A percentile compares a stretch with the other conserved stretches of the same genome.
Conservation (phyloP, 768 basidiomycete genomes). For the Polyporus arcularius region DNA sequence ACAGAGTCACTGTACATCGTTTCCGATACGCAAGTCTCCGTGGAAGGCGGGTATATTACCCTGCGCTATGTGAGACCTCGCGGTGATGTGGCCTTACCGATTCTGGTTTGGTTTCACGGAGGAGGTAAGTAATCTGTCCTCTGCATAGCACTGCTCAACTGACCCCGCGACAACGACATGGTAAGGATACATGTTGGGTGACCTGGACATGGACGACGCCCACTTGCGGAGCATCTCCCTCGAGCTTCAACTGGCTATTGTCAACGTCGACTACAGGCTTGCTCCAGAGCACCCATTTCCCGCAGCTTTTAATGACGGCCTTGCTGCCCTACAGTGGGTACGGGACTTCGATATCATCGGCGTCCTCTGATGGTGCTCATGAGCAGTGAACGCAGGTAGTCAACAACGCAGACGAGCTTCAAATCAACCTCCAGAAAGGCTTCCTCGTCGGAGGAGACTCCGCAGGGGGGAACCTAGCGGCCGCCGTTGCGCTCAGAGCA, state of each 20-base stretch:
- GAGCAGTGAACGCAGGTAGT: constrained; percentile 4
- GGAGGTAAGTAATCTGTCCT: constrained; percentile 9
- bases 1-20: constrained; percentile 5
- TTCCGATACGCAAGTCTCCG: background rate
- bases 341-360: background rate
- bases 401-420: constrained; percentile 10
- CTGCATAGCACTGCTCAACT: background rate
- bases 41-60: constrained; percentile 6
- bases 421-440: constrained; percentile 23
- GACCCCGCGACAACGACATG: no score
- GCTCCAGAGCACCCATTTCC: constrained; percentile 30
- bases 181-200: constrained; percentile 13
- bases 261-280: constrained; percentile 25
- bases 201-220: constrained; percentile 22
- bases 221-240: constrained; percentile 19
- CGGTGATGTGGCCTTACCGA: constrained; percentile 2
- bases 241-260: constrained; percentile 20
- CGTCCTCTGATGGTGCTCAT: no score
- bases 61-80: constrained; percentile 3
- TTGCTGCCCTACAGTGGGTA: constrained; percentile 29
- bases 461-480: constrained; percentile 26
- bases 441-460: constrained; percentile 30
- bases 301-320: constrained; percentile 22
- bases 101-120: constrained; percentile 13
- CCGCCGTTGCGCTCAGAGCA: constrained; percentile 25